Evolutionary conservation across 352 stramenopile genomes (phyloP).

Genomic region (Globisporangium heterothallicum): DNA sequence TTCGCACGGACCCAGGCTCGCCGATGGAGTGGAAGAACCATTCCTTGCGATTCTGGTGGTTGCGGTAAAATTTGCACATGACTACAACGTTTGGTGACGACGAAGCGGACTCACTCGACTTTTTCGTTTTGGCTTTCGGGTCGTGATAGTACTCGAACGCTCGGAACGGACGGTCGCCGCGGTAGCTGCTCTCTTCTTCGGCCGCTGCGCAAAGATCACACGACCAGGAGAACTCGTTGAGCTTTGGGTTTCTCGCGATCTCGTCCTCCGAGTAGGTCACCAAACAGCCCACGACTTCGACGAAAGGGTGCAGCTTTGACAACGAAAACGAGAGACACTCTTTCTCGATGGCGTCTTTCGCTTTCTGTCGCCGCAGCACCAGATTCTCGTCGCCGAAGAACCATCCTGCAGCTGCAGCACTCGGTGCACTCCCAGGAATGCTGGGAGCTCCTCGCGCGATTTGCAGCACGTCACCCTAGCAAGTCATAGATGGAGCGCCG

Average conservation of each 20-base stretch:
- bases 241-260: conserved; percentile 30
- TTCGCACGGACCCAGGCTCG: conserved; percentile 27
- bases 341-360: conserved; percentile 37
- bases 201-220: conserved; percentile 24
- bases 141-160: conserved; percentile 25
- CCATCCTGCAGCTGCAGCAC: not conserved
- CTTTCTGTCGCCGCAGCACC: conserved; percentile 22
- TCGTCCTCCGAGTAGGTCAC: conserved; percentile 44
- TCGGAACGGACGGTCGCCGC: conserved; percentile 15
- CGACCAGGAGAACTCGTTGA: conserved; percentile 43
- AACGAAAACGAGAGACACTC: conserved; percentile 35
- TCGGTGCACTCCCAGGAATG: not conserved
- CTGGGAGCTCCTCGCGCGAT: conserved; percentile 22
- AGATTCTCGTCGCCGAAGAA: conserved; percentile 36
- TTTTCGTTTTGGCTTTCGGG: conserved; percentile 12
- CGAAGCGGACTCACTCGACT: not conserved
- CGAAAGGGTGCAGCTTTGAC: conserved; percentile 32
- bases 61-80: conserved; percentile 51
- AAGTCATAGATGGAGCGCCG: not conserved
- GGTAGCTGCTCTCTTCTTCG: conserved; percentile 12
- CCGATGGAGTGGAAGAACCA: conserved; percentile 42
- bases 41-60: conserved; percentile 21
- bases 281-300: conserved; percentile 43
- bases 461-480: conserved; percentile 42
- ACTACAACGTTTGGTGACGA: conserved; percentile 34